Conservation (phyloP, 306 rosid genomes). For the Rubus parviflorus region DNA sequence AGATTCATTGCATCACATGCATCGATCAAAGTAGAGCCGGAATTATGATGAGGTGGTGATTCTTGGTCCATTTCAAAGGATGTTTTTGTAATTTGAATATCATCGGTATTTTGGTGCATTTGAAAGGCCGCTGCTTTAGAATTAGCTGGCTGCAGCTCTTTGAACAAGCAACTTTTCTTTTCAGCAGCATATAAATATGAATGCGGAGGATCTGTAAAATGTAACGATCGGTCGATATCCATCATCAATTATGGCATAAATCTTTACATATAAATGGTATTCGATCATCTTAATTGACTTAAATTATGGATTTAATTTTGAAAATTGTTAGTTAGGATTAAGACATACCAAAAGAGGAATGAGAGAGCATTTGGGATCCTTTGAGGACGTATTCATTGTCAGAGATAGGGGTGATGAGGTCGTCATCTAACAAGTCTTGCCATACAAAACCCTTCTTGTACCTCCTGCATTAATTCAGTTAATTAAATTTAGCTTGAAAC, state of each 20-base stretch:
- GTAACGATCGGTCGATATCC: too few relatives aligned
- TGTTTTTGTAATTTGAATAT: constrained; percentile 25
- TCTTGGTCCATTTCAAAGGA: constrained; percentile 56
- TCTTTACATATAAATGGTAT: neutral
- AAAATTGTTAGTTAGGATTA: neutral
- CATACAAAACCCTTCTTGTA: constrained; percentile 88
- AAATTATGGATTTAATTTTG: neutral
- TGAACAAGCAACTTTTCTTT: constrained; percentile 26
- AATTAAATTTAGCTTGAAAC: too few relatives aligned
- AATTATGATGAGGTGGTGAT: constrained; percentile 30
- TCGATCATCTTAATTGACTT: neutral
- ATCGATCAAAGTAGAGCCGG: constrained; percentile 45
- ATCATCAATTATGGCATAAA: neutral
- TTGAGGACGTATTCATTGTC: constrained; percentile 87
- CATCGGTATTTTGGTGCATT: constrained; percentile 18
- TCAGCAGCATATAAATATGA: constrained; percentile 21
- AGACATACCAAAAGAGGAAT: constrained; percentile 35
- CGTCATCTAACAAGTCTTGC: constrained; percentile 87
- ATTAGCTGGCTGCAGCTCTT: constrained; percentile 16
- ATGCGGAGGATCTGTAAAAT: neutral
- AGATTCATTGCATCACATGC: constrained; percentile 44
- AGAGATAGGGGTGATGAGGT: constrained; percentile 80
- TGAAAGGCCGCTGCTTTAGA: constrained; percentile 22
- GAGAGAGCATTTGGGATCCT: constrained; percentile 68
- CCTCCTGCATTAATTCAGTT: constrained; percentile 47